Conservation (phyloP, 1,284 basidiomycete genomes). For the Pseudozyma sp. region DNA sequence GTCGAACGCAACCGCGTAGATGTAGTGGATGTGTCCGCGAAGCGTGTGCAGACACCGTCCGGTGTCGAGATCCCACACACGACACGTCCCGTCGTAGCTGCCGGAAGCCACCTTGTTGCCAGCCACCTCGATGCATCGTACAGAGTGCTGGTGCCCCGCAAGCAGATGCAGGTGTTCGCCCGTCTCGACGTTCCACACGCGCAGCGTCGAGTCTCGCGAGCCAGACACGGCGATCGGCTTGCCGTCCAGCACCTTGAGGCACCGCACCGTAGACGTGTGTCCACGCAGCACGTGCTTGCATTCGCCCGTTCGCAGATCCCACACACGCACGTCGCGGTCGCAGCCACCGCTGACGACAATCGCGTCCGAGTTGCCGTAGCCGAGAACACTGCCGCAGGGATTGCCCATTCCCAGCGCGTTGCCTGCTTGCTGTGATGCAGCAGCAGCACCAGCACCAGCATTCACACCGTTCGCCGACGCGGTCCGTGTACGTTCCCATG, state of each 20-base stretch:
- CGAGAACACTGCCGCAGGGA: slow-evolving; percentile 70
- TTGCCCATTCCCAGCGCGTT: slow-evolving; percentile 53
- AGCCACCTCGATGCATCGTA: slow-evolving; percentile 87
- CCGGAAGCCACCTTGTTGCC: slow-evolving; percentile 85
- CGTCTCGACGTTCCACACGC: slow-evolving; percentile 91
- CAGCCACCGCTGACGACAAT: slow-evolving; percentile 92
- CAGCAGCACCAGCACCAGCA: slow-evolving; percentile 1
- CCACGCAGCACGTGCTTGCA: slow-evolving; percentile 84
- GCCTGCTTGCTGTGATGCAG: slow-evolving; percentile 17
- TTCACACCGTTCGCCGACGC: slow-evolving; percentile 11
- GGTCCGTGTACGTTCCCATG: neutral
- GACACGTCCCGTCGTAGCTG: slow-evolving; percentile 82
- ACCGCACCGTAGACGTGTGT: slow-evolving; percentile 91
- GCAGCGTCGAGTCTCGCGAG: slow-evolving; percentile 79
- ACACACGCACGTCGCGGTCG: slow-evolving; percentile 87
- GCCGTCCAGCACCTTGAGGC: slow-evolving; percentile 86
- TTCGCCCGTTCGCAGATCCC: slow-evolving; percentile 86
- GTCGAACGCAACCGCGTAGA: slow-evolving; percentile 93
- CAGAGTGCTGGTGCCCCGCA: slow-evolving; percentile 83
- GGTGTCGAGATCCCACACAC: slow-evolving; percentile 66
- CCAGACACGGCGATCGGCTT: slow-evolving; percentile 90
- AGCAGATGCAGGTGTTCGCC: slow-evolving; percentile 80
- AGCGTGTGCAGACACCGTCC: slow-evolving; percentile 83
- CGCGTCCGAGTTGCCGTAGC: slow-evolving; percentile 77
- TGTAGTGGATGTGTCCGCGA: slow-evolving; percentile 88